Base-by-base conservation (phyloP, 495 filamentous ascomycete species). In the Daldinia childiae region DNA sequence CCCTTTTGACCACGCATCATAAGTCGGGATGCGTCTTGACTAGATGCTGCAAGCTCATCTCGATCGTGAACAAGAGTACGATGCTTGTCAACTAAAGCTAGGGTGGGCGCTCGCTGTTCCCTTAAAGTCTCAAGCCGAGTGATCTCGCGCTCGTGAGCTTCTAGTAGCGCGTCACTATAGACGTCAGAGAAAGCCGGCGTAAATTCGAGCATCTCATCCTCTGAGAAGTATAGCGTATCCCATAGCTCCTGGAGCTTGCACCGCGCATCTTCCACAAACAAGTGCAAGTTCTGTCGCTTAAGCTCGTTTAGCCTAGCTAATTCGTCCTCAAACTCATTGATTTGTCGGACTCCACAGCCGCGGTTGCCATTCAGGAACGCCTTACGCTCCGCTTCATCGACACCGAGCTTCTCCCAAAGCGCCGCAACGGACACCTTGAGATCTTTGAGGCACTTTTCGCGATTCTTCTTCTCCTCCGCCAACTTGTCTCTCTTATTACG, bases 191-290 rank as follows among this genome's bases (percentile, higher is more conserved):
- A 97, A 1, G 93, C 94, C 3, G 96, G 95, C 4, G 94, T 93
- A 68, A 98, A 99, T 65, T 98, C 94, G 60, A 97, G 85, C 92
- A 97, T 98, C 78, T 99, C 95, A 74, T 98, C 95, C 78, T 99
- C 95, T 0, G 93, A 97, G 77, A 94, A 93, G 80, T 93, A 98
- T 4, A 99, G 82, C 7, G 87, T 83, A 76, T 98, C 95, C 95
- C 95, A 99, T 2, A 99, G 87, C 73, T 95, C 94, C 75, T 96
- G 93, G 11, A 99, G 86, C 65, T 91, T 91, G 82, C 85, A 91
- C 43, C 96, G 88, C 17, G 95, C 92, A 82, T 98, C 94, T 74
- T 98, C 95, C 24, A 99, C 92, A 73, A 98, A 98, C 1, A 97
- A 80, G 79, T 97, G 93, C 57, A 99, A 82, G 71, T 98, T 98